Conservation (phyloP, 1,139 yeast species). For the Kazachstania sp. region DNA sequence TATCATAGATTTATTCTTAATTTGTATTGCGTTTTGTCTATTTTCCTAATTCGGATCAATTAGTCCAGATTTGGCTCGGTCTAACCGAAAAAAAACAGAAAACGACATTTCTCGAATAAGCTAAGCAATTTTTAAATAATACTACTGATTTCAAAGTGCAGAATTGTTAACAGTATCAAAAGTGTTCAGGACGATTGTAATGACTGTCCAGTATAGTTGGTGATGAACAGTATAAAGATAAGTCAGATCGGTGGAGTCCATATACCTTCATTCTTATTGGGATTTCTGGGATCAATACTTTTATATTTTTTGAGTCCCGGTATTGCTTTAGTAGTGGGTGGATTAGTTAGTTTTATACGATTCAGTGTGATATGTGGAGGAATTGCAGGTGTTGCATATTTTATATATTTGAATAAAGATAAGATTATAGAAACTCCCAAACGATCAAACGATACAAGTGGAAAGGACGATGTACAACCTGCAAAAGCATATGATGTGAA, state of each 20-base stretch:
- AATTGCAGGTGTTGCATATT: slow-evolving; percentile 1
- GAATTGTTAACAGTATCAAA: too few relatives aligned
- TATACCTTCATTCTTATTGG: slow-evolving; percentile 9
- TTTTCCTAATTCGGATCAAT: too few relatives aligned
- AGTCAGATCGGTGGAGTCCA: slow-evolving; percentile 2
- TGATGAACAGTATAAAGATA: not conserved
- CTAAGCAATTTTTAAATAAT: too few relatives aligned
- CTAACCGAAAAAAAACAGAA: too few relatives aligned
- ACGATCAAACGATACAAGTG: not conserved
- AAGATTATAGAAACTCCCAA: not conserved
- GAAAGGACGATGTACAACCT: not conserved
- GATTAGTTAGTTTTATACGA: slow-evolving; percentile 8
- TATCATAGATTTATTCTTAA: not conserved
- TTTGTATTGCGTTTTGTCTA: too few relatives aligned
- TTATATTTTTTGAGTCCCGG: slow-evolving; percentile 10
- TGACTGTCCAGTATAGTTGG: too few relatives aligned
- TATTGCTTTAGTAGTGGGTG: slow-evolving; percentile 8
- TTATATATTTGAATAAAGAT: not conserved
- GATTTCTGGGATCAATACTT: slow-evolving; percentile 7
- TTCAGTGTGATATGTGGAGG: slow-evolving; percentile 6
- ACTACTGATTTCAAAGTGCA: too few relatives aligned
- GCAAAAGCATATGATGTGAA: slow-evolving; percentile 2
- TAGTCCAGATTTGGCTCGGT: too few relatives aligned
- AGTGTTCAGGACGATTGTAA: too few relatives aligned
- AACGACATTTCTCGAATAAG: too few relatives aligned